A percentile compares a stretch with the other conserved stretches of the same genome.
phyloP scores from a whole-genome alignment of 2,329 filamentous ascomycete genomes.

The Aureobasidium sp. region DNA sequence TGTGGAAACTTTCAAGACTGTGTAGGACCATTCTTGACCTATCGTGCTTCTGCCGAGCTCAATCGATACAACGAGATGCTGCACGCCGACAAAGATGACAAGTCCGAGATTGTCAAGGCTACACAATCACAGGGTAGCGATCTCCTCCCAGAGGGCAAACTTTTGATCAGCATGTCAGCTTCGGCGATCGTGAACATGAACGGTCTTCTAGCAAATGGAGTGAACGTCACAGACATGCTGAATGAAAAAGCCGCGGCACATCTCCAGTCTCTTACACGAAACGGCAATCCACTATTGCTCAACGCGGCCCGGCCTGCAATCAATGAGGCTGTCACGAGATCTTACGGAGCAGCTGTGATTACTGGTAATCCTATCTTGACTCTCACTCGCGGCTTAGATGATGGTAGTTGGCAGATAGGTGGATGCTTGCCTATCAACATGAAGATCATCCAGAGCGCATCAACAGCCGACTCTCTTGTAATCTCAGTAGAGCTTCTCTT shows the following conservation, averaged over 20 bases:
- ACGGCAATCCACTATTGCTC: slow-evolving; percentile 69
- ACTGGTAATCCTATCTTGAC: slow-evolving; percentile 75
- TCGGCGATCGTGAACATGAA: slow-evolving; percentile 73
- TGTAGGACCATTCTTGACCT: slow-evolving; percentile 91
- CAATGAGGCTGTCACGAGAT: slow-evolving; percentile 75
- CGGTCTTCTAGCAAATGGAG: slow-evolving; percentile 14
- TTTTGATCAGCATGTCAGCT: slow-evolving; percentile 76
- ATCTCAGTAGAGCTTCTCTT: slow-evolving; percentile 77
- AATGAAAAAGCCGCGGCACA: slow-evolving; percentile 62
- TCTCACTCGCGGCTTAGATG: slow-evolving; percentile 76
- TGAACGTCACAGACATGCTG: slow-evolving; percentile 60
- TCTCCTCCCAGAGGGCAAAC: slow-evolving; percentile 69
- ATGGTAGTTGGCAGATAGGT: slow-evolving; percentile 86
- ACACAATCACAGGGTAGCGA: slow-evolving; percentile 77
- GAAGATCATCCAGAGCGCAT: slow-evolving; percentile 72
- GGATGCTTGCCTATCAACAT: slow-evolving; percentile 80
- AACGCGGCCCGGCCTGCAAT: slow-evolving; percentile 82
- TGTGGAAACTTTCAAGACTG: slow-evolving; percentile 96
- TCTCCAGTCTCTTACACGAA: slow-evolving; percentile 59
- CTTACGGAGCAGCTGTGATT: slow-evolving; percentile 72
- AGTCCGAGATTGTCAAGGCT: slow-evolving; percentile 81
- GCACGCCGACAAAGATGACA: slow-evolving; percentile 80
- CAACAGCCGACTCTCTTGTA: slow-evolving; percentile 59
- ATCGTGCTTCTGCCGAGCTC: slow-evolving; percentile 81
- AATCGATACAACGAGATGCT: slow-evolving; percentile 87